These are phyloP conservation scores for Arthrocladium fulminans DNA, from an alignment of 2,329 filamentous ascomycete genomes.

Conservation along the genomic window DNA sequence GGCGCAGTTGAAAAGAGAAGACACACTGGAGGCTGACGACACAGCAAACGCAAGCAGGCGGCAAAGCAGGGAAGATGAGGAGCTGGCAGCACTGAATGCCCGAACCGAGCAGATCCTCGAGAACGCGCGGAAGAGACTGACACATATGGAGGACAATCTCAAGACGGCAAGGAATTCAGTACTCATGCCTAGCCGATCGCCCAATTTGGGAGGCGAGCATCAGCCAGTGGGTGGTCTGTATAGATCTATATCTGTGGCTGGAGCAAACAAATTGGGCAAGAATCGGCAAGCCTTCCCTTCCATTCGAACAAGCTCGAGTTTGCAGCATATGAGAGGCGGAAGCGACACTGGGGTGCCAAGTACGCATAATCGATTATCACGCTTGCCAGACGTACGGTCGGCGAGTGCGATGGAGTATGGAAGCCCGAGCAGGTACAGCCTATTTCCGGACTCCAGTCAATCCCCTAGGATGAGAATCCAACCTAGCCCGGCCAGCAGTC, in stretches of 20 bases:
- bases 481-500: conserved; percentile 14
- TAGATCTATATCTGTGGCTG: conserved; percentile 31
- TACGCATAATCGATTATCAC: conserved; percentile 17
- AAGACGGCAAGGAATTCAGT: conserved; percentile 64
- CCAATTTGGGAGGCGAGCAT: conserved; percentile 34
- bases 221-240: conserved; percentile 36
- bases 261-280: conserved; percentile 16
- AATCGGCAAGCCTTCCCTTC: conserved; percentile 17
- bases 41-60: conserved; percentile 22
- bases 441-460: conserved; percentile 10
- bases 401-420: conserved; percentile 23
- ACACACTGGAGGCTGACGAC: conserved; percentile 23
- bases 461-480: neutral
- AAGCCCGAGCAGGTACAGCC: conserved; percentile 4
- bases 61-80: conserved; percentile 50
- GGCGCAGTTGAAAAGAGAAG: conserved; percentile 17
- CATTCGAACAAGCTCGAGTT: conserved; percentile 26
- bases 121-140: conserved; percentile 82
- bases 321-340: conserved; percentile 31
- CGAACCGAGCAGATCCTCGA: conserved; percentile 84
- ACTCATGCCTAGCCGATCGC: conserved; percentile 41
- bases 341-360: conserved; percentile 33
- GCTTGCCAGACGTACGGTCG: conserved; percentile 18
- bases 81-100: conserved; percentile 66
- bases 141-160: conserved; percentile 88